Evolutionary conservation across 805 yeast species (phyloP).

Genomic region (Ogataea trehalophila): DNA sequence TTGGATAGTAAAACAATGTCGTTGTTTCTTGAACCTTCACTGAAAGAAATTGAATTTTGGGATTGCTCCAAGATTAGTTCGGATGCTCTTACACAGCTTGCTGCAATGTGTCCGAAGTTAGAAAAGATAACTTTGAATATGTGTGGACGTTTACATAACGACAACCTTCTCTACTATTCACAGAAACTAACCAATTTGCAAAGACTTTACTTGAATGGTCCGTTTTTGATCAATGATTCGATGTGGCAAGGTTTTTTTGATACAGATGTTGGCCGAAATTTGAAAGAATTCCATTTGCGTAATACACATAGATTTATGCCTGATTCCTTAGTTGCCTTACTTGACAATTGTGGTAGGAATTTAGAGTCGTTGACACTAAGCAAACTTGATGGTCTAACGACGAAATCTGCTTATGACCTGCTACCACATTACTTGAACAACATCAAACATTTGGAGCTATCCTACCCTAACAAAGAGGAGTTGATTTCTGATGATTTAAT

Average conservation of each 20-base stretch:
- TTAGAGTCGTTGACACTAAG: constrained; percentile 57
- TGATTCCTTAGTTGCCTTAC: constrained; percentile 55
- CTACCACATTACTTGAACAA: constrained; percentile 58
- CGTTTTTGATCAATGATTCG: constrained; percentile 72
- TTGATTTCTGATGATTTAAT: constrained; percentile 65
- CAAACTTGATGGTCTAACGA: constrained; percentile 67
- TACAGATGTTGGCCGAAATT: constrained; percentile 41
- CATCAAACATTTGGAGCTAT: constrained; percentile 56
- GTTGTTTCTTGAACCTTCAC: constrained; percentile 62
- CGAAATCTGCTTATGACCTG: constrained; percentile 52
- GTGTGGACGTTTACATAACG: constrained; percentile 92
- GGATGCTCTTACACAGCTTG: constrained; percentile 62
- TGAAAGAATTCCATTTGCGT: constrained; percentile 57
- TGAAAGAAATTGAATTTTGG: constrained; percentile 67
- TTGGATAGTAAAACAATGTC: constrained; percentile 66
- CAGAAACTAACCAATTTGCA: constrained; percentile 52
- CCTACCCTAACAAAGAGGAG: constrained; percentile 63
- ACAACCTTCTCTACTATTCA: constrained; percentile 58
- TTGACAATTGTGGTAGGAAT: constrained; percentile 54
- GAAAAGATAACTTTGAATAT: constrained; percentile 64
- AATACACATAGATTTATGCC: constrained; percentile 82
- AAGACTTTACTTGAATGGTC: constrained; percentile 74
- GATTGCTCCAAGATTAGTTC: constrained; percentile 81
- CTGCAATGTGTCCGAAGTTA: constrained; percentile 73
- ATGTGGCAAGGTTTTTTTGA: constrained; percentile 79